A percentile compares a stretch with the other conserved stretches of the same genome.
phyloP scores from a whole-genome alignment of 768 basidiomycete species.

The Gymnopilus dilepis region DNA sequence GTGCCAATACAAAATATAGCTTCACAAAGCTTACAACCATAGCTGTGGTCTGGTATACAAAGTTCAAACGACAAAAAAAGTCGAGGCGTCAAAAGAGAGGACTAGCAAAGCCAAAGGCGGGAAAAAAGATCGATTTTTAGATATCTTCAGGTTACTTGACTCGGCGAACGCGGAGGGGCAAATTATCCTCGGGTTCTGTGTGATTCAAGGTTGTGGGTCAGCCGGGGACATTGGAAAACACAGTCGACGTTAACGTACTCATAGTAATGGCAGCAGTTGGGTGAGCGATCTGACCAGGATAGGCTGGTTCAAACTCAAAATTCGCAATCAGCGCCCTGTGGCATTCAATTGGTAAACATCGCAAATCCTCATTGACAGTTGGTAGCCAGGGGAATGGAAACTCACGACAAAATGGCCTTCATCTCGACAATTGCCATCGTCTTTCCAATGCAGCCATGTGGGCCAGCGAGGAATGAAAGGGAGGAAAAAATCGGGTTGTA shows the following conservation, averaged over 20 bases:
- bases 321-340: slow-evolving; percentile 41
- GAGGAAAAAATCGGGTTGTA: slow-evolving; percentile 43
- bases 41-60: neutral
- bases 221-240: neutral
- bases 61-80: neutral
- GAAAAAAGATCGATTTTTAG: neutral
- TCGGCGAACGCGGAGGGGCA: slow-evolving; percentile 39
- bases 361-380: neutral
- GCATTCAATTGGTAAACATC: neutral
- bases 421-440: slow-evolving; percentile 55
- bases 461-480: slow-evolving; percentile 49
- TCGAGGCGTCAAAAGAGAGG: neutral
- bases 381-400: slow-evolving; percentile 14
- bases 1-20: neutral
- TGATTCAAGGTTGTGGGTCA: neutral
- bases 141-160: slow-evolving; percentile 11
- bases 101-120: neutral
- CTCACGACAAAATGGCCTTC: slow-evolving; percentile 49
- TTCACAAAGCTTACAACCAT: neutral
- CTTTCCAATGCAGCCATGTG: slow-evolving; percentile 52
- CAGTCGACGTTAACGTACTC: slow-evolving; percentile 37
- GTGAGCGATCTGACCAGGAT: slow-evolving; percentile 37
- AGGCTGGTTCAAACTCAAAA: slow-evolving; percentile 48
- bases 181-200: slow-evolving; percentile 42
- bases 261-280: slow-evolving; percentile 48